Conservation (phyloP, 305 asterid species). For the Euphrasia arctica region DNA sequence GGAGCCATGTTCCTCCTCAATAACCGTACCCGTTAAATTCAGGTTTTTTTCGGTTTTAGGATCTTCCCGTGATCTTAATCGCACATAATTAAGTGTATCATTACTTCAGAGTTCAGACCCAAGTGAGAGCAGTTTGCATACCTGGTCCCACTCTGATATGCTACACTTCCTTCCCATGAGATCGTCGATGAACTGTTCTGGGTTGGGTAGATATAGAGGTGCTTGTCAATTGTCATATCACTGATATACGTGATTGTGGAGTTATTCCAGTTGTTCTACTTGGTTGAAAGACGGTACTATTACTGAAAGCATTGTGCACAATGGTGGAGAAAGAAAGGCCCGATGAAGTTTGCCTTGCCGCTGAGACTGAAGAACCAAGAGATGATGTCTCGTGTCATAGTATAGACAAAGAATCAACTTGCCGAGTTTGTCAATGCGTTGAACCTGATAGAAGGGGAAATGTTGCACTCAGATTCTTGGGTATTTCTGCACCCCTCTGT, state of each 20-base stretch:
- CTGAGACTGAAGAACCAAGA: slow-evolving; percentile 39
- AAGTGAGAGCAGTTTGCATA: slow-evolving; percentile 19
- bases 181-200: no score
- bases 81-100: slow-evolving; percentile 15
- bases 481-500: slow-evolving; percentile 54
- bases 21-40: slow-evolving; percentile 11
- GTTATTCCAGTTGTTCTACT: slow-evolving; percentile 2
- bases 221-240: no score
- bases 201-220: no score
- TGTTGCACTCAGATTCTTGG: slow-evolving; percentile 69
- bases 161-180: no score
- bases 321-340: slow-evolving; percentile 43
- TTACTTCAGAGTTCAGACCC: slow-evolving; percentile 23
- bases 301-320: slow-evolving; percentile 20
- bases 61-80: slow-evolving; percentile 21
- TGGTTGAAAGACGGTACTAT: slow-evolving; percentile 27
- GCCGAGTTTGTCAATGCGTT: slow-evolving; percentile 88
- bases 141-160: slow-evolving; percentile 22
- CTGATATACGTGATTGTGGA: no score
- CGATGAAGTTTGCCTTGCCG: slow-evolving; percentile 33
- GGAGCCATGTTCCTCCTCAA: slow-evolving; percentile 25
- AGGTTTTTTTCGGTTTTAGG: slow-evolving; percentile 21
- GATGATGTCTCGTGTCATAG: slow-evolving; percentile 39
- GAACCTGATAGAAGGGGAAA: slow-evolving; percentile 82
- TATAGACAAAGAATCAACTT: slow-evolving; percentile 55